Evolutionary conservation across 352 stramenopile species (phyloP).

Genomic region (Globisporangium cylindrosporum): DNA sequence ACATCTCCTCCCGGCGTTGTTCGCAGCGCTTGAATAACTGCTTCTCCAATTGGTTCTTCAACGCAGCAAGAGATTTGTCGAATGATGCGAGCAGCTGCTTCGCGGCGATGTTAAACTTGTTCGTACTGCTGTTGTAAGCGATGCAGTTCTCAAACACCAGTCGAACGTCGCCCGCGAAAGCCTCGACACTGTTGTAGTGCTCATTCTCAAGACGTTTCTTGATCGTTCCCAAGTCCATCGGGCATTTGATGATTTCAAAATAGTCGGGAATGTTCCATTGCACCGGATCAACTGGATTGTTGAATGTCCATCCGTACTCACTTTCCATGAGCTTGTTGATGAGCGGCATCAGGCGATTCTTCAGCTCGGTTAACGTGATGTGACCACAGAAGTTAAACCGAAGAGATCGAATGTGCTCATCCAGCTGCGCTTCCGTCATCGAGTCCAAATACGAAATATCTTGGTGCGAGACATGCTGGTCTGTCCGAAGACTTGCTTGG

Average conservation of each 20-base stretch:
- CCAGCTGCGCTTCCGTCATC: slow-evolving; percentile 81
- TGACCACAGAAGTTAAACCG: slow-evolving; percentile 87
- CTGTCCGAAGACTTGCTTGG: slow-evolving; percentile 51
- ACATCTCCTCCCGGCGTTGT: slow-evolving; percentile 84
- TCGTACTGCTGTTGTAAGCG: slow-evolving; percentile 87
- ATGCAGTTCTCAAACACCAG: slow-evolving; percentile 90
- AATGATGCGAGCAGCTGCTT: slow-evolving; percentile 81
- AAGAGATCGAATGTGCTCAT: slow-evolving; percentile 89
- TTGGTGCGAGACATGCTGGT: slow-evolving; percentile 69
- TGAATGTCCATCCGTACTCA: slow-evolving; percentile 91
- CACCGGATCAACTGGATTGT: slow-evolving; percentile 94
- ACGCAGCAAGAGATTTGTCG: slow-evolving; percentile 54
- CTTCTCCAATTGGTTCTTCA: slow-evolving; percentile 82
- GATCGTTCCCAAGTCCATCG: slow-evolving; percentile 99
- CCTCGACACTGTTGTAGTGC: slow-evolving; percentile 91
- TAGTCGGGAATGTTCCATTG: slow-evolving; percentile 92
- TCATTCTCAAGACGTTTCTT: slow-evolving; percentile 94
- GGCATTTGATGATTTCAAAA: slow-evolving; percentile 93
- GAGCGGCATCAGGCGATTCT: slow-evolving; percentile 80
- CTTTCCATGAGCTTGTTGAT: slow-evolving; percentile 88
- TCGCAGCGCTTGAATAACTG: slow-evolving; percentile 85
- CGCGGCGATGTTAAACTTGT: slow-evolving; percentile 87
- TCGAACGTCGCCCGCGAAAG: slow-evolving; percentile 84
- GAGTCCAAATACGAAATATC: slow-evolving; percentile 88
- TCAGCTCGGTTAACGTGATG: slow-evolving; percentile 78